Evolutionary conservation across 805 yeast species (phyloP).

Genomic region (Blastobotrys americana): DNA sequence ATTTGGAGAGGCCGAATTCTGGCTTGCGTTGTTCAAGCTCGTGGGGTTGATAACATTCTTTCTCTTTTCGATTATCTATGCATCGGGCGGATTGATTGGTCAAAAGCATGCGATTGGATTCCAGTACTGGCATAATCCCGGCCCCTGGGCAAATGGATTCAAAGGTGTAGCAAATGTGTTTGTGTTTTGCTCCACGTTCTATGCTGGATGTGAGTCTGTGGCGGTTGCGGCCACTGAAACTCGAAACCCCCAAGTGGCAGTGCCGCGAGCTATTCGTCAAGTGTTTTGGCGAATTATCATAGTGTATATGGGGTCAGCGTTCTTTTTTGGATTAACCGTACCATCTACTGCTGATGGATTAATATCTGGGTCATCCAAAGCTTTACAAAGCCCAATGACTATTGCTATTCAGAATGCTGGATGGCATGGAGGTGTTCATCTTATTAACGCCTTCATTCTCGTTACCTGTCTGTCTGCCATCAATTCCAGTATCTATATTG

Average conservation of each 20-base stretch:
- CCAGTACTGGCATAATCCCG: conserved; percentile 52
- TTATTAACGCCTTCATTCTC: conserved; percentile 55
- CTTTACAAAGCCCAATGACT: conserved; percentile 44
- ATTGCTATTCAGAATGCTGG: conserved; percentile 45
- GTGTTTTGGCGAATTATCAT: conserved; percentile 49
- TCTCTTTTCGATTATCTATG: conserved; percentile 47
- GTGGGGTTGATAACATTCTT: conserved; percentile 51
- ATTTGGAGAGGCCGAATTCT: conserved; percentile 58
- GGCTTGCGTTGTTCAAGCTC: conserved; percentile 50
- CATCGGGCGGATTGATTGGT: conserved; percentile 48
- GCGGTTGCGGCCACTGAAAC: conserved; percentile 63
- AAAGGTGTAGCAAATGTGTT: conserved; percentile 48
- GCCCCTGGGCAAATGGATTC: conserved; percentile 38
- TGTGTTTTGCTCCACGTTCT: conserved; percentile 53
- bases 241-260: conserved; percentile 51
- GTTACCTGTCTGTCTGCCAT: conserved; percentile 62
- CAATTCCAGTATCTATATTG: conserved; percentile 62
- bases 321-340: conserved; percentile 54
- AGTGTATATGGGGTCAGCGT: conserved; percentile 51
- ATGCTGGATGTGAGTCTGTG: conserved; percentile 52
- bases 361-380: conserved; percentile 36
- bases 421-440: conserved; percentile 45
- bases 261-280: conserved; percentile 55
- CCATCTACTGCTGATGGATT: conserved; percentile 48
- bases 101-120: conserved; percentile 50